Base-by-base conservation (phyloP, 805 yeast genomes). In the Teunomyces cretensis region DNA sequence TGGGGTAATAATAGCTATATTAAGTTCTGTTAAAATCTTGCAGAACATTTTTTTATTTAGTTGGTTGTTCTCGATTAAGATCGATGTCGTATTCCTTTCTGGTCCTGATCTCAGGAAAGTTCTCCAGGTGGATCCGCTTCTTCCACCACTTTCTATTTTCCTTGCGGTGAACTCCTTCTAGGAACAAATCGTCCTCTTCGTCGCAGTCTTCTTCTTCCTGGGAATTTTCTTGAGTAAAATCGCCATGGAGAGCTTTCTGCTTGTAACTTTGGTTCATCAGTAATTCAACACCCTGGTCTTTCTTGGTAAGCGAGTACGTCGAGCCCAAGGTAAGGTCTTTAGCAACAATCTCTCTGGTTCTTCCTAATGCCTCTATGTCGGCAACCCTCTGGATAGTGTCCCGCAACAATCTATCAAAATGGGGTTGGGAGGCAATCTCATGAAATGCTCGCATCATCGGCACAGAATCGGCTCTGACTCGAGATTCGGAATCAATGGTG, bases 361-460 rank as follows among this genome's bases (percentile, higher is more conserved):
- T 76, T 7, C 84, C 85, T 44, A 88, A 68, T 0, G 88, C 77
- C 64, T 88, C 96, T 41, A 88, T 88, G 19, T 82, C 92, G 3
- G 79, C 75, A 2, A 88, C 86, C 41, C 96, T 68, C 42, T 82
- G 80, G 8, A 79, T 64, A 0, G 92, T 83, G 41, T 84, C 86
- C 13, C 77, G 75, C 24, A 88, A 64, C 16, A 87, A 65, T 46
- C 81, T 76, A 37, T 84, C 83, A 52, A 88, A 88, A 7, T 84
- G 86, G 0, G 88, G 86, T 62, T 80, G 82, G 2, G 79, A 67
- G 1, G 84, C 83, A 42, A 88, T 84, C 58, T 88, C 95, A 47
- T 86, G 80, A 60, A 88, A 88, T 4, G 92, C 95, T 53, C 91
- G 76, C 95, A 88, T 86, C 95, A 88, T 87, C 1, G 92, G 91